Evolutionary conservation across 345 rosid species (phyloP).

Genomic region (Cardamine resedifolia): DNA sequence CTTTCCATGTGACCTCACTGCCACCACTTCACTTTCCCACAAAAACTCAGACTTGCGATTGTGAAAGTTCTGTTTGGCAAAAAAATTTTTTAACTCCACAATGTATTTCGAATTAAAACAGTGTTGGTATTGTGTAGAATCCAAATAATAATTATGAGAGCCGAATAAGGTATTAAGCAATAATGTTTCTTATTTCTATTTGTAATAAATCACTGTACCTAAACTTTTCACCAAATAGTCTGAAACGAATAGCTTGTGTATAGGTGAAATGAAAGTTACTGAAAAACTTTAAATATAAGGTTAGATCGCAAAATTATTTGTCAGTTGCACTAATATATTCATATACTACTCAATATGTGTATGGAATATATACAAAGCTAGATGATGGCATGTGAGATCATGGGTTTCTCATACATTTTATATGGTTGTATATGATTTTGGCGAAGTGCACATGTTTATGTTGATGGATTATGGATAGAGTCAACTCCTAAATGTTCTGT

Average conservation of each 20-base stretch:
- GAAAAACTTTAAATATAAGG: background rate
- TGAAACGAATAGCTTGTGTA: background rate
- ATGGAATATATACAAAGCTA: conserved; percentile 17
- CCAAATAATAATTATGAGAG: background rate
- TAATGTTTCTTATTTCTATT: background rate
- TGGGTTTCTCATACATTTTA: conserved; percentile 10
- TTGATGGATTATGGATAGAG: conserved; percentile 28
- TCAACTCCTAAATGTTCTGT: conserved; percentile 32
- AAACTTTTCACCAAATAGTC: background rate
- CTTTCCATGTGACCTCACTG: conserved; percentile 72
- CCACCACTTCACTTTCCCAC: conserved; percentile 38
- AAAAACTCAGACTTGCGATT: conserved; percentile 29
- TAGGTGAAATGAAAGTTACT: background rate
- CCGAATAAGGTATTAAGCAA: background rate
- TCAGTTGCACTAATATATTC: background rate
- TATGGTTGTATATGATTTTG: conserved; percentile 37
- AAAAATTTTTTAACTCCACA: background rate
- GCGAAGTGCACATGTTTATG: conserved; percentile 47
- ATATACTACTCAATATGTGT: background rate
- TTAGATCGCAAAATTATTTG: background rate
- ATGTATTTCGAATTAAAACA: background rate
- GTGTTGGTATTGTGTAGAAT: background rate
- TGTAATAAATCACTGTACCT: background rate
- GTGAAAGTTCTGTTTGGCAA: conserved; percentile 12
- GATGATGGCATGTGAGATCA: conserved; percentile 26